Base-by-base conservation (phyloP, 139 green algal genomes). In the Axilococcus clingmanii region DNA sequence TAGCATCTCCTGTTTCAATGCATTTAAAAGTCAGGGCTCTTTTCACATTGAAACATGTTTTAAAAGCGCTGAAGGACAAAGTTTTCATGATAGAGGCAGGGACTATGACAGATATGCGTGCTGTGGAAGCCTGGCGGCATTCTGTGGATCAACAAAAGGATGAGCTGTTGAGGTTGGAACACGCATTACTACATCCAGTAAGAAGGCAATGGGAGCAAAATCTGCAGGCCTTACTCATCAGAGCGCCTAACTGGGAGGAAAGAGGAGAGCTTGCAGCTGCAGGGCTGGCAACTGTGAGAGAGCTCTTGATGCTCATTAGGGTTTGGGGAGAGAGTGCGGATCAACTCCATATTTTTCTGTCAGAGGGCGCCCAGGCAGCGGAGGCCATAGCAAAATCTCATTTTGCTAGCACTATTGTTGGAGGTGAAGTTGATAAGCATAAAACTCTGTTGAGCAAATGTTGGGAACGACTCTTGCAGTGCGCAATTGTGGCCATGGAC, bases 21-120 rank as follows among this genome's bases (percentile, higher is more conserved):
- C 6, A 45, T 20, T 48, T n/a, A 22, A 61, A 66, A 34, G 52
- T 78, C 61, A 58, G 81, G 0, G 67, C 71, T 7, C 66, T 91
- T 22, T 67, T 68, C 19, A 59, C 80, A 7, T 65, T 91, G 9
- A 80, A 81, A 51, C 61, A 73, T 34, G 66, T 85, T 38, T 48
- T 89, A 40, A 46, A 55, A n/a, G 82, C 71, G 5, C 62, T 91
- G 3, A 35, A 71, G 47, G 55, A 27, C 43, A 89, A 89, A 40
- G 60, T 76, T 14, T 85, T 89, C 65, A 79, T 88, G 5, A 66
- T 86, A 11, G 78, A 85, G 33, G 48, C 56, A 4, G 23, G 57
- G 23, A 56, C 34, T 25, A 28, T 31, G 5, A n/a, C 40, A 41
- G 44, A 48, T 51, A 40, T 66, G 25, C 28, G 49, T 3, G 36